Percentiles rank a stretch among this genome's conserved stretches.
Conservation (phyloP, 257 asterid genomes). For the Nyctanthes arbortristis region DNA sequence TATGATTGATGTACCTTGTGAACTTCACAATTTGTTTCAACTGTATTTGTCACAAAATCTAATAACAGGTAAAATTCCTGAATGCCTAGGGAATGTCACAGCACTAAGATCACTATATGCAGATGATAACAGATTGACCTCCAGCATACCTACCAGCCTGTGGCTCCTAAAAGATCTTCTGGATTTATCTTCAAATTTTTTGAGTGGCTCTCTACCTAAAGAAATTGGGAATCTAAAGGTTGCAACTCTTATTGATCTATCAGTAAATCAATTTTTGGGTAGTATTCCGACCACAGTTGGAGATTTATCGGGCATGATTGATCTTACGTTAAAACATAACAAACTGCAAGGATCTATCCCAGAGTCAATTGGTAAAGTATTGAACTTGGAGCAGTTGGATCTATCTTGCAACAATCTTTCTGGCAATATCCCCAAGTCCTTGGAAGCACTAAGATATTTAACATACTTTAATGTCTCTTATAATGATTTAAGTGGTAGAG, state of each 20-base stretch:
- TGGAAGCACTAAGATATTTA: slow-evolving; percentile 4
- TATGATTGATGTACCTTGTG: neutral
- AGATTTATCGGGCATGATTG: neutral
- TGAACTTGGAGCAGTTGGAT: no score
- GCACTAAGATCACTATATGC: neutral
- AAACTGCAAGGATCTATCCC: slow-evolving; percentile 4
- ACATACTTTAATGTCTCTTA: slow-evolving; percentile 14
- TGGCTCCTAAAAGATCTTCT: slow-evolving; percentile 7
- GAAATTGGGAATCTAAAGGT: slow-evolving; percentile 6
- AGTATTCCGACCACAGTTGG: neutral
- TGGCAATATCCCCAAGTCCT: no score
- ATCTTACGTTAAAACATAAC: neutral
- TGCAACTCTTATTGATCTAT: neutral
- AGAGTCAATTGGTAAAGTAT: neutral
- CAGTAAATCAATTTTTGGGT: slow-evolving; percentile 7
- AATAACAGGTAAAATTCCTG: neutral
- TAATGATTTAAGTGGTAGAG: slow-evolving; percentile 16
- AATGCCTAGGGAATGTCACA: slow-evolving; percentile 13
- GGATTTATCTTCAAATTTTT: no score
- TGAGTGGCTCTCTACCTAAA: neutral
- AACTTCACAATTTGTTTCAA: neutral
- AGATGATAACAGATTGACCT: neutral
- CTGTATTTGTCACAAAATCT: neutral
- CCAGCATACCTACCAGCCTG: slow-evolving; percentile 1
- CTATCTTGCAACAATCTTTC: no score